Conservation (phyloP, 768 basidiomycete genomes). For the Panaeolus cyanescens region DNA sequence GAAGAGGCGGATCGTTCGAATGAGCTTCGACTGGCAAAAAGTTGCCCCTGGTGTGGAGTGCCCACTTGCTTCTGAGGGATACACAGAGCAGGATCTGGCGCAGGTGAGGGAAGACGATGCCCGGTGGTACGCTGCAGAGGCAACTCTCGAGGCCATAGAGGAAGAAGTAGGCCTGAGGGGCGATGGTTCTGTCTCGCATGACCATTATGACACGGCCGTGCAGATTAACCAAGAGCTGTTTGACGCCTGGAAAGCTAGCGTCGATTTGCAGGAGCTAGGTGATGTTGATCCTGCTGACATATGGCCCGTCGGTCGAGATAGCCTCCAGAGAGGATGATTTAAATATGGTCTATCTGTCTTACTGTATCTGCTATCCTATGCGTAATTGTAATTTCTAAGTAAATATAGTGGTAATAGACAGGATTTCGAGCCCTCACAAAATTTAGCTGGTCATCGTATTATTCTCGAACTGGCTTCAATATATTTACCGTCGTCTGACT, state of each 20-base stretch:
- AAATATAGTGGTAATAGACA: no score
- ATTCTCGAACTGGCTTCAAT: no score
- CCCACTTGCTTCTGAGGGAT: slow-evolving; percentile 7
- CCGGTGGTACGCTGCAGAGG: slow-evolving; percentile 8
- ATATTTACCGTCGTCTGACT: no score
- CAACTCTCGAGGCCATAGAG: slow-evolving; percentile 6
- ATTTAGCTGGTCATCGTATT: no score
- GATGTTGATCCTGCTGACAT: slow-evolving; percentile 9
- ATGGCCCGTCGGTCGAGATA: no score
- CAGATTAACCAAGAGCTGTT: slow-evolving; percentile 5
- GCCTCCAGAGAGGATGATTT: no score
- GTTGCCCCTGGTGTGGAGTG: slow-evolving; percentile 10
- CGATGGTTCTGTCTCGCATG: slow-evolving; percentile 9
- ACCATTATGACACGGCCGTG: slow-evolving; percentile 8
- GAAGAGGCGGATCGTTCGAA: slow-evolving; percentile 9
- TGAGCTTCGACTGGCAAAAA: slow-evolving; percentile 7
- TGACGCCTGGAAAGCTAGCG: slow-evolving; percentile 5
- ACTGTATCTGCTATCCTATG: no score
- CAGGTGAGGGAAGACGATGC: slow-evolving; percentile 11
- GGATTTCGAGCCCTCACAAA: no score
- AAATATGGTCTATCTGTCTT: no score
- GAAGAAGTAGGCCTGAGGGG: slow-evolving; percentile 8
- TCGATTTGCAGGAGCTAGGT: slow-evolving; percentile 7
- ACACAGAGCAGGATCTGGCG: slow-evolving; percentile 9
- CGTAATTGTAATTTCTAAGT: no score